These are phyloP conservation scores for Xylariaceae sp. DNA, from an alignment of 2,329 filamentous ascomycete species.

Conservation along the genomic window DNA sequence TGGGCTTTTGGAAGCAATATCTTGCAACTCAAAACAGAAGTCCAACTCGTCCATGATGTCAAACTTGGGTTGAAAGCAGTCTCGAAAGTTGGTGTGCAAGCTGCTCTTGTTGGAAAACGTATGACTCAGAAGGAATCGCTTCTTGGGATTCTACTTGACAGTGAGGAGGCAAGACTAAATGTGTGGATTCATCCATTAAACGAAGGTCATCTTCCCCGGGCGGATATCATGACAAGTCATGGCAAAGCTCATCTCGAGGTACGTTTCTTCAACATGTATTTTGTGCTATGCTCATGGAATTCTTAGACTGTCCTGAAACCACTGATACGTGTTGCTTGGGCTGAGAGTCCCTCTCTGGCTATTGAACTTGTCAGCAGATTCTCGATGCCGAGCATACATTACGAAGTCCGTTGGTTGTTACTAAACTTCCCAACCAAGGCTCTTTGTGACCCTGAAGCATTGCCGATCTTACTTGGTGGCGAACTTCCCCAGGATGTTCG, in stretches of 20 bases:
- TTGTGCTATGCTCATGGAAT: conserved; percentile 16
- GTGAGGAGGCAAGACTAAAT: conserved; percentile 76
- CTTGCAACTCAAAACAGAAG: conserved; percentile 89
- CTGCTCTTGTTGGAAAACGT: conserved; percentile 38
- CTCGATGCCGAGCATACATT: conserved; percentile 67
- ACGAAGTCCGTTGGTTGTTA: conserved; percentile 75
- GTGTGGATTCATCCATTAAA: conserved; percentile 89
- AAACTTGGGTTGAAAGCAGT: conserved; percentile 58
- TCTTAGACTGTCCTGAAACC: conserved; percentile 54
- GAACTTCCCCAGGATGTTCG: conserved; percentile 75
- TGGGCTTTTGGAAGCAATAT: conserved; percentile 97
- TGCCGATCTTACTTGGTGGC: conserved; percentile 77
- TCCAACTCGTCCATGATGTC: conserved; percentile 76
- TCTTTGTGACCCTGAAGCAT: conserved; percentile 74
- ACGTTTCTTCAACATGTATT: conserved; percentile 13
- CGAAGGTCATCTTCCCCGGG: conserved; percentile 45
- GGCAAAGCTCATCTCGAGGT: conserved; percentile 43
- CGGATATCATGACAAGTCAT: conserved; percentile 39
- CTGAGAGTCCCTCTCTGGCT: conserved; percentile 80
- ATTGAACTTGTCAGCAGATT: conserved; percentile 81
- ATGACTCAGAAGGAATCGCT: conserved; percentile 79
- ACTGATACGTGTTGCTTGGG: conserved; percentile 81
- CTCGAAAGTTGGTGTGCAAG: not conserved
- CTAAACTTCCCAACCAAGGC: conserved; percentile 82
- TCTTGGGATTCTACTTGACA: conserved; percentile 75